phyloP scores from a whole-genome alignment of 2,329 filamentous ascomycete species.

The Penicillium glabrum region DNA sequence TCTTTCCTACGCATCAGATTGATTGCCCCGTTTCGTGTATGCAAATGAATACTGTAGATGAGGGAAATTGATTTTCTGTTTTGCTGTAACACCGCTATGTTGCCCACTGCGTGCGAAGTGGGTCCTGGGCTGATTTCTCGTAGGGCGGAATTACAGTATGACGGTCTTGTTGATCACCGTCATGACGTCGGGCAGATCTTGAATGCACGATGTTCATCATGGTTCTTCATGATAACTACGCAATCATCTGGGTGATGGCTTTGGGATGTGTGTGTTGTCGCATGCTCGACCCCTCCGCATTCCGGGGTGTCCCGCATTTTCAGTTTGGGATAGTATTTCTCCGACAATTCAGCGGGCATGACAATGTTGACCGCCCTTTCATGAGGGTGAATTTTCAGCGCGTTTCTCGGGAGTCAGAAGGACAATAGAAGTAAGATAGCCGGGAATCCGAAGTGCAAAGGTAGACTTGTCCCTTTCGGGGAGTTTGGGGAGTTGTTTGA shows the following conservation, averaged over 20 bases:
- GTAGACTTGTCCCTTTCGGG: not conserved
- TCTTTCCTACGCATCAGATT: not conserved
- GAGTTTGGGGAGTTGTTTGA: not conserved
- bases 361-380: conserved; percentile 12
- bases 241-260: not conserved
- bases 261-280: not conserved
- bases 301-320: conserved; percentile 1
- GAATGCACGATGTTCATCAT: not conserved
- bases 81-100: not conserved
- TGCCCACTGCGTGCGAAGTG: not conserved
- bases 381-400: conserved; percentile 13
- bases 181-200: not conserved
- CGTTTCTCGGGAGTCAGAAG: conserved; percentile 18
- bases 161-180: not conserved
- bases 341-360: conserved; percentile 9
- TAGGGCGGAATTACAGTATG: conserved; percentile 1
- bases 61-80: not conserved
- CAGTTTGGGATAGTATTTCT: conserved; percentile 8
- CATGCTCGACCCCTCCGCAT: not conserved
- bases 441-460: not conserved
- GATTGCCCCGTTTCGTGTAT: not conserved
- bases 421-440: not conserved
- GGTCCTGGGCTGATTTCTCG: not conserved
- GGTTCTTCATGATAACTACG: not conserved
- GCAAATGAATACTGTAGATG: not conserved